These are phyloP conservation scores for Lentinus brumalis DNA, from an alignment of 768 basidiomycete genomes.

Conservation along the genomic window DNA sequence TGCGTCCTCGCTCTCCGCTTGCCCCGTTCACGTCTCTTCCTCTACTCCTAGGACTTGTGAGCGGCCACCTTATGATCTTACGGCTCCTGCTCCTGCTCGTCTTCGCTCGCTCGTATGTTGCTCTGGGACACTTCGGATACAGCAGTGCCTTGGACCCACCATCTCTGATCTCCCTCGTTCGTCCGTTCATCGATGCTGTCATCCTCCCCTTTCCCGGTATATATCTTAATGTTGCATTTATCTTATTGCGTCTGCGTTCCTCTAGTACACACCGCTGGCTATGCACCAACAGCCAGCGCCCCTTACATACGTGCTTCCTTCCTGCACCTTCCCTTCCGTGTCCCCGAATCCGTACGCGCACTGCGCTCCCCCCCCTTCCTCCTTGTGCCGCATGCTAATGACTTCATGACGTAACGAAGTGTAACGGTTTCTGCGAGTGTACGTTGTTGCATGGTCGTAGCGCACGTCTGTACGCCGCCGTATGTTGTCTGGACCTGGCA, in stretches of 20 bases:
- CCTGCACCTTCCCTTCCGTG: neutral
- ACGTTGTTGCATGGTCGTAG: conserved; percentile 9
- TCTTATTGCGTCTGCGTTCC: conserved; percentile 13
- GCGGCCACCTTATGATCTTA: neutral
- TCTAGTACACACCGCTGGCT: neutral
- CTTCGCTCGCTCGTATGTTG: neutral
- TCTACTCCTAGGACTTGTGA: conserved; percentile 3
- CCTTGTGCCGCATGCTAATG: conserved; percentile 7
- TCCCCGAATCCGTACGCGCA: neutral
- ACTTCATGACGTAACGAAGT: conserved; percentile 19
- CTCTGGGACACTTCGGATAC: conserved; percentile 7
- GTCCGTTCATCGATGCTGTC: neutral
- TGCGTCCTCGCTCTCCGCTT: conserved; percentile 1
- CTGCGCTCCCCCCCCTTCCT: neutral
- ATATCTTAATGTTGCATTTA: conserved; percentile 18
- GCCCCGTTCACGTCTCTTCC: neutral
- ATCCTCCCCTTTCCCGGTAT: neutral
- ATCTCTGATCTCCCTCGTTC: conserved; percentile 1
- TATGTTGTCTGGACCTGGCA: conserved; percentile 2
- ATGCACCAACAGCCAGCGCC: neutral
- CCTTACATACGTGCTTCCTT: neutral
- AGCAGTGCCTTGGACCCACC: conserved; percentile 5
- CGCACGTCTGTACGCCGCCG: neutral
- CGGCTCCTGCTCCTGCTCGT: neutral
- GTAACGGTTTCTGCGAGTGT: conserved; percentile 5